Percentiles rank a stretch among this genome's conserved stretches.
These are phyloP conservation scores for Mortierella sp. DNA, from an alignment of 371 early-diverging fungal species.

Conservation along the genomic window DNA sequence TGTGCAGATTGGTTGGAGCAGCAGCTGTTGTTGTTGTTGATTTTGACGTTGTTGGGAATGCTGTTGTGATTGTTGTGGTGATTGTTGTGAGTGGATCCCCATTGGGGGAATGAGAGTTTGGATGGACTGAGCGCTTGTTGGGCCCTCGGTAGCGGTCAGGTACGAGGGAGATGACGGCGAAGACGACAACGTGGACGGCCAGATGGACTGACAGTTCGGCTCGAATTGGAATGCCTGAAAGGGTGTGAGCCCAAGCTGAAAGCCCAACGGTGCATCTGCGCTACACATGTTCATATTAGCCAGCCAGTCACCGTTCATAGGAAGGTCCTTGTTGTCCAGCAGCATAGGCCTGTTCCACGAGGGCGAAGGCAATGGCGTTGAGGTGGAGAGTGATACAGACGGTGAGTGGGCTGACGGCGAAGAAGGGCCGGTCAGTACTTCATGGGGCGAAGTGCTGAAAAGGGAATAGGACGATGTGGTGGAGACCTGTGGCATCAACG, in stretches of 20 bases:
- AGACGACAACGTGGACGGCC: conserved; percentile 6
- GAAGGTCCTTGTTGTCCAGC: conserved; percentile 43
- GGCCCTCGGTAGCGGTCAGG: conserved; percentile 29
- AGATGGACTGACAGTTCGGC: no score
- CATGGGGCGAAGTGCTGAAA: conserved; percentile 23
- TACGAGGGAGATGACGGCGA: conserved; percentile 28
- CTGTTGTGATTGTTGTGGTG: conserved; percentile 5
- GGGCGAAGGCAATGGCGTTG: neutral
- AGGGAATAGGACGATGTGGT: no score
- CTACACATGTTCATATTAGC: conserved; percentile 2
- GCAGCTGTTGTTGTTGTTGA: conserved; percentile 5
- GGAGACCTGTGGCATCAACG: neutral
- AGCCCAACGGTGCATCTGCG: no score
- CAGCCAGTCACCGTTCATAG: conserved; percentile 11
- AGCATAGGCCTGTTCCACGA: conserved; percentile 7
- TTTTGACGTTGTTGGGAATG: conserved; percentile 12
- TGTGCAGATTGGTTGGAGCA: conserved; percentile 1
- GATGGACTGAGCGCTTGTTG: conserved; percentile 12
- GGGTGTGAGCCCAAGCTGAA: no score
- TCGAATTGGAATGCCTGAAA: conserved; percentile 30
- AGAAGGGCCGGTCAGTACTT: conserved; percentile 6
- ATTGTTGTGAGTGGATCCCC: conserved; percentile 9
- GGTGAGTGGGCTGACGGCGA: conserved; percentile 1
- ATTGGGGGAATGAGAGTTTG: conserved; percentile 22
- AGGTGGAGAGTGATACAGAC: neutral